phyloP scores from a whole-genome alignment of 306 rosid genomes.

The Hippophae gyantsensis region DNA sequence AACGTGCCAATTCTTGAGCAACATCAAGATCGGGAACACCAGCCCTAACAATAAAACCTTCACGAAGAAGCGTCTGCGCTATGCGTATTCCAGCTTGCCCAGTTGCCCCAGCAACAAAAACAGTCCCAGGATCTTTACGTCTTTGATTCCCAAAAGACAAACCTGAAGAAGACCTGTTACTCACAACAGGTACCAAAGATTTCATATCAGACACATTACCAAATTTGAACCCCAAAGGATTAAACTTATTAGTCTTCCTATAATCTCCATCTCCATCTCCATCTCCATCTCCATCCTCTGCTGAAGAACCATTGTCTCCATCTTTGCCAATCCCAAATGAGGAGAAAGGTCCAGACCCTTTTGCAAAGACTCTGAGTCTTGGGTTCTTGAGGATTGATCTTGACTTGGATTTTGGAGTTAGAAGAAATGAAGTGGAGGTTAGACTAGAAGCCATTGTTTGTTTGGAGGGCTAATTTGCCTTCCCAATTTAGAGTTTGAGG shows the following conservation, averaged over 20 bases:
- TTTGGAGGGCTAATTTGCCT: not conserved
- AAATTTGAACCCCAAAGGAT: conserved; percentile 48
- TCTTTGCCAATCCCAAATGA: conserved; percentile 49
- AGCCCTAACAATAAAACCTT: conserved; percentile 84
- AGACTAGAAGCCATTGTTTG: conserved; percentile 65
- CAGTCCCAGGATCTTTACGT: conserved; percentile 67
- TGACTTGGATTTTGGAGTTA: conserved; percentile 39
- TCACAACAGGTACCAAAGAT: conserved; percentile 54
- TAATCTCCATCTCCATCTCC: conserved; percentile 21
- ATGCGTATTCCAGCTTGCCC: conserved; percentile 89
- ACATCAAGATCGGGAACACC: conserved; percentile 77
- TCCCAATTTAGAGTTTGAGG: no score
- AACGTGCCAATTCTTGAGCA: conserved; percentile 87
- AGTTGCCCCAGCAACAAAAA: conserved; percentile 80
- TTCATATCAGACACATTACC: conserved; percentile 62
- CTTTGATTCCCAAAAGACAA: conserved; percentile 53
- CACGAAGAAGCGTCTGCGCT: conserved; percentile 57
- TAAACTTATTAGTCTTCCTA: conserved; percentile 26
- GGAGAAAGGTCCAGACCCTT: conserved; percentile 41
- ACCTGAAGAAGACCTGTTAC: conserved; percentile 34
- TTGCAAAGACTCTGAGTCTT: conserved; percentile 41
- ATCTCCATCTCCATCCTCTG: conserved; percentile 18
- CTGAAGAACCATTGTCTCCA: conserved; percentile 23
- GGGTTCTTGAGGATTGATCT: conserved; percentile 26
- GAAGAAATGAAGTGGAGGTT: conserved; percentile 54